Evolutionary conservation across 192 early-diverging fungal species (phyloP), one percentile per base, ranked within the genome.

Genomic region (Mortierella antarctica): DNA sequence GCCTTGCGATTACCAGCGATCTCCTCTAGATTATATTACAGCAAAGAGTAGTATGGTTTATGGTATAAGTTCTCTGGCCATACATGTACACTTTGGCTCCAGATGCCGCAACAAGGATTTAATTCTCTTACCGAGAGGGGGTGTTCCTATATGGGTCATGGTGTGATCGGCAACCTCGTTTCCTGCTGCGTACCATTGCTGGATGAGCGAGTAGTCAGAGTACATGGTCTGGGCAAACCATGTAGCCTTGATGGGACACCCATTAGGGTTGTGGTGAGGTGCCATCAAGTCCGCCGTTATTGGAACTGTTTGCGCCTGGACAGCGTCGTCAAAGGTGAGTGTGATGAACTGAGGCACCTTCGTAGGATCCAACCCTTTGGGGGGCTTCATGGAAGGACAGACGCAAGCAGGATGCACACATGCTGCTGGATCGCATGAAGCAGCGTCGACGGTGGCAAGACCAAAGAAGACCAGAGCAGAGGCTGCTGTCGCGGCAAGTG

Each of bases 81-180:
- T n/a, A 31, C 31, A 31, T 31, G 3, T 31, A 2, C 31, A 31
- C 31, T 31, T 31, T 31, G 31, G 31, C 31, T 31, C 31, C 3
- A 31, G 31, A 31, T 31, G 31, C 31, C 31, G 31, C 31, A 2
- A 31, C 31, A 31, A 31, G 31, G 31, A 31, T 31, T 31, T 31
- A 31, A 31, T 2, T 31, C 31, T 31, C 31, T 73, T 73, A 84
- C 83, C 72, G 14, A 65, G 63, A 18, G 72, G 67, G 5, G 83
- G 77, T 52, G 56, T 67, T 40, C 75, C 86, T 18, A 69, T 31
- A 57, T 88, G 89, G 23, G 74, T 89, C 66, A 88, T 82, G 23
- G 89, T 88, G 57, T 91, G 89, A 20, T 87, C 86, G 31, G 88
- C 91, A 45, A 93, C 88, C 59, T 92, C 90, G 65, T 92, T 87